These are phyloP conservation scores for Canavalia ensiformis DNA, from an alignment of 306 rosid genomes.

Conservation along the genomic window DNA sequence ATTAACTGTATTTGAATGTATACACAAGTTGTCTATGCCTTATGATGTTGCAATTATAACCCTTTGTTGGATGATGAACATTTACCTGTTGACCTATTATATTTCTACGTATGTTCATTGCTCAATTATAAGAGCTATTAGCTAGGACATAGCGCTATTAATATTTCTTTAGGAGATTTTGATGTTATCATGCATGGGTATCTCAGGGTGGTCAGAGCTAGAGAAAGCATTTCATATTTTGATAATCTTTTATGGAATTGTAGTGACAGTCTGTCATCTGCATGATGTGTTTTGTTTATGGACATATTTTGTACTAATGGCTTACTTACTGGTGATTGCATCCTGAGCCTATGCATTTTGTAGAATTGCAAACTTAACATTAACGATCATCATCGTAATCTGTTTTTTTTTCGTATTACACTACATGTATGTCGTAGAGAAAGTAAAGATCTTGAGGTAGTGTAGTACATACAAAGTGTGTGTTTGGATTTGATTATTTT, in stretches of 20 bases:
- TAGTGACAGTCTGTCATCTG: background rate
- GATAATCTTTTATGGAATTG: background rate
- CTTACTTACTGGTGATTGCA: constrained; percentile 15
- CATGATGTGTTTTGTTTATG: constrained; percentile 26
- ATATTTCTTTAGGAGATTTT: background rate
- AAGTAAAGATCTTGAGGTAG: background rate
- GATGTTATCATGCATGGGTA: background rate
- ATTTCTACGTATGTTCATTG: background rate
- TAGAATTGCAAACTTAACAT: background rate
- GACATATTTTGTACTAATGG: constrained; percentile 27
- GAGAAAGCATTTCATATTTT: background rate
- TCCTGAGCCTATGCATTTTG: background rate
- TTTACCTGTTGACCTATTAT: background rate
- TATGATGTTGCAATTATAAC: constrained; percentile 13
- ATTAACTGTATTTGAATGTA: background rate
- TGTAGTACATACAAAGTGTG: background rate
- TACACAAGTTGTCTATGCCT: background rate
- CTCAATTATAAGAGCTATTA: constrained; percentile 14
- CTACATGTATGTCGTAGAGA: background rate
- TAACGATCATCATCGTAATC: background rate
- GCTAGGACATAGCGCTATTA: constrained; percentile 1
- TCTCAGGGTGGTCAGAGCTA: background rate
- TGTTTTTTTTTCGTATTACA: background rate
- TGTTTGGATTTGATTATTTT: no score
- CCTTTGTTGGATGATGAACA: background rate